phyloP scores from a whole-genome alignment of 2,329 filamentous ascomycete genomes.

The Cercospora sp. region DNA sequence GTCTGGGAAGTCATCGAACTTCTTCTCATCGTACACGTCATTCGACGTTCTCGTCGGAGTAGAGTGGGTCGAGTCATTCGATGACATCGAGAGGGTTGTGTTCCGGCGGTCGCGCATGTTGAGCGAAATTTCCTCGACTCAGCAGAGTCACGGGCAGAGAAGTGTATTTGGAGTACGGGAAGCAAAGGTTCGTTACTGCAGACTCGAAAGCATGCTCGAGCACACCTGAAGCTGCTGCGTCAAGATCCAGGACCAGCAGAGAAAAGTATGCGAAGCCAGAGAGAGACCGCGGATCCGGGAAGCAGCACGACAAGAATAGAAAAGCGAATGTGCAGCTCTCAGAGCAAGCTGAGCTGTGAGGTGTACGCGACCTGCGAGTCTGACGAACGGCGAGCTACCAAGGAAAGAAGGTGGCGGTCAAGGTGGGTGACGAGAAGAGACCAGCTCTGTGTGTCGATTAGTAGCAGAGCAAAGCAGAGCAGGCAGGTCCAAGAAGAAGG shows the following conservation, averaged over 20 bases:
- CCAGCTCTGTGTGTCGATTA: slow-evolving; percentile 3
- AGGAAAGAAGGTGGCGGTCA: background rate
- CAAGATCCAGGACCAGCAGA: background rate
- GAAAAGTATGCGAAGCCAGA: background rate
- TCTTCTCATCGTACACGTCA: slow-evolving; percentile 64
- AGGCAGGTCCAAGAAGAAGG: background rate
- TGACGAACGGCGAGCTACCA: background rate
- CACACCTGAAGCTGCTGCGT: background rate
- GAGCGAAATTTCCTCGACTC: slow-evolving; percentile 1
- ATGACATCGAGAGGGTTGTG: slow-evolving; percentile 49
- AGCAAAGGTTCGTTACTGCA: background rate
- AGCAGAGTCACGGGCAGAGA: background rate
- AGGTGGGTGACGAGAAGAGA: slow-evolving; percentile 2
- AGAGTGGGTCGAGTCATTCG: slow-evolving; percentile 68
- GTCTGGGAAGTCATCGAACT: slow-evolving; percentile 35
- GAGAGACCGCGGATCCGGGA: background rate
- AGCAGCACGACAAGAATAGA: slow-evolving; percentile 9
- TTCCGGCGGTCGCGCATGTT: slow-evolving; percentile 50
- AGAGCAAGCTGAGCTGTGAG: slow-evolving; percentile 9
- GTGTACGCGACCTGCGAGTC: slow-evolving; percentile 1
- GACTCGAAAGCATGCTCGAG: slow-evolving; percentile 4
- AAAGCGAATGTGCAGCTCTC: slow-evolving; percentile 17
- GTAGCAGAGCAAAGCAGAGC: background rate
- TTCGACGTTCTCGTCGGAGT: slow-evolving; percentile 67
- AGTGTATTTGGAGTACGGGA: background rate